Evolutionary conservation across 176 grass and related monocot species (phyloP), one percentile per base, ranked within the genome.

Genomic region (Hordeum marinum): DNA sequence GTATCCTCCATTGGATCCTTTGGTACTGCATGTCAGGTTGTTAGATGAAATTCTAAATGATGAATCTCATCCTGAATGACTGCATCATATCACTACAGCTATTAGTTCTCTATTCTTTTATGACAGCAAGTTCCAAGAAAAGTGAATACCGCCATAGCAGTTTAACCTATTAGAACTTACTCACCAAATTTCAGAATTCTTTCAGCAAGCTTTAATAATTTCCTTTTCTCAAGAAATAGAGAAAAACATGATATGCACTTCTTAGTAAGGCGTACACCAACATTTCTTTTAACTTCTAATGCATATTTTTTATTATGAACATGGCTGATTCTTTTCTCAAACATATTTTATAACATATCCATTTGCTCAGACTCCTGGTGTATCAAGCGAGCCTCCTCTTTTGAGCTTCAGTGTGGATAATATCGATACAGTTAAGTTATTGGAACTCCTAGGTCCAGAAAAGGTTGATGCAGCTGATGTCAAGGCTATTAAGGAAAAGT

Each of bases 401-500:
- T 77, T 91, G 77, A 91, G 58, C 40, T 89, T 89, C 11, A 85
- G 67, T 86, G 86, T 89, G 50, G 86, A 92, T 83, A 85, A 96
- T 75, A 93, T 99, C 23, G 94, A 99, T 80, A 94, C 94, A 32
- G 82, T 96, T 77, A 99, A 96, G 86, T 67, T 99, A 65, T 76
- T 94, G 88, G 96, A 99, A 78, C 96, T 99, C 45, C 88, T 99
- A 46, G 96, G 90, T 32, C 96, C 94, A 2, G 94, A 99, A 88
- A 99, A 96, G 84, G 91, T 99, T 67, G 94, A 99, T 81, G 86
- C 88, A 54, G 84, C 80, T 82, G 96, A 99, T 87, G 93, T 94
- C 46, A 96, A 94, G 78, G 90, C 86, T 67, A 94, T 99, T 17
- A 99, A 96, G 82, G 96, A 96, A 65, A 96, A 99, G 36, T 87